Base-by-base conservation (phyloP, 805 yeast species). In the Zygosaccharomyces lentus region DNA sequence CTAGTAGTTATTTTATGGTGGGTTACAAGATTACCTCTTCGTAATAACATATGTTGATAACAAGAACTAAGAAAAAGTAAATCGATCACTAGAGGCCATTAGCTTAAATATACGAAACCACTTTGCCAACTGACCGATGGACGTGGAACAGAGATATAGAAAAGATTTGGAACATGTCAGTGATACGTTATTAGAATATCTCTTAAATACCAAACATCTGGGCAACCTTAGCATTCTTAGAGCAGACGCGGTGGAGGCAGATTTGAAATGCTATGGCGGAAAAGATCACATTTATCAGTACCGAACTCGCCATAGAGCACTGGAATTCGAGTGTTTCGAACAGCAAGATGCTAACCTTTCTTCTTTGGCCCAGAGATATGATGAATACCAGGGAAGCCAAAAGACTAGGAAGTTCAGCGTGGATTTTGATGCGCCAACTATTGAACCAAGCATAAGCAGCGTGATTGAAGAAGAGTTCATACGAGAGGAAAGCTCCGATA, bases 341-440 rank as follows among this genome's bases (percentile, higher is more conserved):
- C 43, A 37, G 26, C 49, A 49, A 19, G 41, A 46, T 29, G 36
- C 34, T 19, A n/a, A 34, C 13, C 34, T 49, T 16, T 29, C 30
- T 7, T 12, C 15, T 9, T 37, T 59, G 48, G 34, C 47, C 10
- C 40, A 40, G 9, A 47, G 55, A 16, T 61, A 62, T 41, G 47
- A 48, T 1, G 36, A 35, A 25, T 50, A 41, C 23, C 57, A 56
- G 37, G 51, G 43, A 24, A 42, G 32, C 13, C 34, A 44, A 16
- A 56, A 50, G 42, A 55, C 52, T 9, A 54, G 57, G 39, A 52
- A 64, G 17, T 59, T 53, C 17, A 64, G 67, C 46, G 57, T 64
- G 15, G 65, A 63, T 46, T 61, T 64, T 36, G 67, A 64, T 46
- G 24, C 52, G 2, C 48, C 43, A 21, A 44, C 13, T 9, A 29